A percentile compares a stretch with the other conserved stretches of the same genome.
Evolutionary conservation across 208 protist genomes (phyloP).

Genomic region (Acanthamoeba royreba): DNA sequence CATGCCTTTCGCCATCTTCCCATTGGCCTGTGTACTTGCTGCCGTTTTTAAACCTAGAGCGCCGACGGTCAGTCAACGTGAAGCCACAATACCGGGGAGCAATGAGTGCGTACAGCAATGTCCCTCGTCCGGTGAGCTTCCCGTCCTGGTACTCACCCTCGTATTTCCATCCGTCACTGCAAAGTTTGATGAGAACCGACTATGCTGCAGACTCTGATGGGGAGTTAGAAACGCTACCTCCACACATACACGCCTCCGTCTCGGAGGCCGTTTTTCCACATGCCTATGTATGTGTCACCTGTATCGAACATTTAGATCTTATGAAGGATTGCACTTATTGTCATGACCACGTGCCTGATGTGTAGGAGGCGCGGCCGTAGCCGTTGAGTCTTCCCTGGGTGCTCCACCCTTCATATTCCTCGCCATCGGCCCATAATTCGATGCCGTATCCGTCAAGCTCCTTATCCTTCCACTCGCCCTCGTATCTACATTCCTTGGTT

Average conservation of each 20-base stretch:
- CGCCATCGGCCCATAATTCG: background rate
- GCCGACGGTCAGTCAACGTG: background rate
- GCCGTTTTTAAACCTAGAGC: conserved; percentile 22
- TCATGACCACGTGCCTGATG: background rate
- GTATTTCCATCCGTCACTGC: background rate
- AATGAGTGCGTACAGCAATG: background rate
- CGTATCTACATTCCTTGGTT: background rate
- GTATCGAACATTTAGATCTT: background rate
- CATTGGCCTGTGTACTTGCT: conserved; percentile 9
- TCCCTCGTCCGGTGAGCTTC: conserved; percentile 22
- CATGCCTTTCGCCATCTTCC: background rate
- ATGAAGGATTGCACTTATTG: background rate
- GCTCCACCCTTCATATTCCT: conserved; percentile 18
- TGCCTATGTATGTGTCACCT: conserved; percentile 36
- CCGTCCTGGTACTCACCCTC: background rate
- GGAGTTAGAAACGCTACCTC: background rate
- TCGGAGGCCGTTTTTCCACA: conserved; percentile 8
- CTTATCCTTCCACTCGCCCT: conserved; percentile 5
- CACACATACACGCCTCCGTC: background rate
- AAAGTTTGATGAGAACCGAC: too few species aligned
- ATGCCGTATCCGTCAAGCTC: conserved; percentile 19
- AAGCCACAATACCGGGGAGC: background rate
- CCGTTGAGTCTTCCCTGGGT: background rate
- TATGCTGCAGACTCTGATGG: background rate
- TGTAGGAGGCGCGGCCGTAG: background rate